These are phyloP conservation scores for Mycena chlorophos DNA, from an alignment of 768 basidiomycete species.

Conservation along the genomic window DNA sequence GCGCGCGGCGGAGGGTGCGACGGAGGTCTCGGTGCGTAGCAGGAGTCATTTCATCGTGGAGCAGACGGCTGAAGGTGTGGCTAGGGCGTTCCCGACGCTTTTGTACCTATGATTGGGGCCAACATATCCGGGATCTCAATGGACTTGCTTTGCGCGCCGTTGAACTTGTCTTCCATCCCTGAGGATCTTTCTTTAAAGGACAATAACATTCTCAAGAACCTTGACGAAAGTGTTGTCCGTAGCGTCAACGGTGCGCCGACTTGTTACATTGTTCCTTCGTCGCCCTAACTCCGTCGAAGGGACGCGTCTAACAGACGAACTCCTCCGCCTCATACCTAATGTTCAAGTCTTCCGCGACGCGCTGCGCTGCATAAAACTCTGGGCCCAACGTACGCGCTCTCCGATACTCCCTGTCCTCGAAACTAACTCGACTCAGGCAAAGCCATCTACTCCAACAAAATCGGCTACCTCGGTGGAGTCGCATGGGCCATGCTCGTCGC, in stretches of 20 bases:
- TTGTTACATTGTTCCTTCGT: constrained; percentile 1
- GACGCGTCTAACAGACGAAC: constrained; percentile 93
- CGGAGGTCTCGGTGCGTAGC: constrained; percentile 81
- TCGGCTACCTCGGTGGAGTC: constrained; percentile 95
- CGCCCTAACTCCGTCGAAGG: constrained; percentile 47
- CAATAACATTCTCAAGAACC: constrained; percentile 84
- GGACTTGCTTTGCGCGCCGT: constrained; percentile 89
- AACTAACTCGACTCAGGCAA: constrained; percentile 53
- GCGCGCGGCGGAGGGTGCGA: constrained; percentile 74
- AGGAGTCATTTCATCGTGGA: background rate
- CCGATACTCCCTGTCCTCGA: background rate
- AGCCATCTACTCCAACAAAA: constrained; percentile 98
- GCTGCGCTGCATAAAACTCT: constrained; percentile 92
- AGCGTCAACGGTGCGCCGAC: constrained; percentile 76
- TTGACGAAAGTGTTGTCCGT: constrained; percentile 91
- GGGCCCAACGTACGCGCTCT: constrained; percentile 82
- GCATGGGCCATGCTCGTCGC: constrained; percentile 99
- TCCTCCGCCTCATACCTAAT: constrained; percentile 90
- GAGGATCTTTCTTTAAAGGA: constrained; percentile 89
- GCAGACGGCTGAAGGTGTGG: background rate
- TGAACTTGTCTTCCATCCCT: constrained; percentile 83
- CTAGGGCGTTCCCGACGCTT: constrained; percentile 96
- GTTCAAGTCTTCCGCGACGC: constrained; percentile 93
- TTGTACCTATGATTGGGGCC: constrained; percentile 90
- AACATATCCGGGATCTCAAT: constrained; percentile 91